phyloP scores from a whole-genome alignment of 139 green algal species.

The Chloropicon primus region DNA sequence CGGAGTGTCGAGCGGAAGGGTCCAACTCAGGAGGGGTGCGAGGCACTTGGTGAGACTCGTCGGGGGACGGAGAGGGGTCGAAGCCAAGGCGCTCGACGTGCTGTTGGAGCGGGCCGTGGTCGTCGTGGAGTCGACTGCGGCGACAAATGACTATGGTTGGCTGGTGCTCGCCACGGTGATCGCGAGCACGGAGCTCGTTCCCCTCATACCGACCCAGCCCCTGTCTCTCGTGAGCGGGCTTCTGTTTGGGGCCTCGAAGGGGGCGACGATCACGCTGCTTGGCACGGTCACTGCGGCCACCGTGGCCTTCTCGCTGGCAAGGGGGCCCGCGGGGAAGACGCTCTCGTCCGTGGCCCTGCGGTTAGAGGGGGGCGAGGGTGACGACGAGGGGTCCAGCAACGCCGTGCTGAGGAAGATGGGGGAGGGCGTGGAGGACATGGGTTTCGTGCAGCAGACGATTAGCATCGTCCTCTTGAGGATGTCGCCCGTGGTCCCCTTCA shows the following conservation, averaged over 20 bases:
- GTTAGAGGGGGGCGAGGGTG: neutral
- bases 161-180: neutral
- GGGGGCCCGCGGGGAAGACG: neutral
- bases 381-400: neutral
- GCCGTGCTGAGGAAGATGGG: slow-evolving; percentile 11
- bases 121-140: neutral
- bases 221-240: slow-evolving; percentile 58
- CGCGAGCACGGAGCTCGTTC: slow-evolving; percentile 56
- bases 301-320: neutral
- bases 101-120: neutral
- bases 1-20: too few species aligned
- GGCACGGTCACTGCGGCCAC: neutral
- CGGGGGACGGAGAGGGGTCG: too few species aligned
- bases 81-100: too few species aligned
- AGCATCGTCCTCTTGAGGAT: slow-evolving; percentile 57
- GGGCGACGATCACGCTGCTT: neutral
- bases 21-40: too few species aligned
- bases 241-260: slow-evolving; percentile 57
- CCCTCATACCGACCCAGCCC: slow-evolving; percentile 69
- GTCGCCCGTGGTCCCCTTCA: slow-evolving; percentile 64
- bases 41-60: too few species aligned
- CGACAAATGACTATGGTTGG: neutral
- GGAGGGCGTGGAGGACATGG: slow-evolving; percentile 44
- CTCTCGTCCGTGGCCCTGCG: neutral
- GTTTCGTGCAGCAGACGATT: slow-evolving; percentile 47